A percentile compares a stretch with the other conserved stretches of the same genome.
Conservation (phyloP, 2,329 filamentous ascomycete genomes). For the Aspergillus neoniger region DNA sequence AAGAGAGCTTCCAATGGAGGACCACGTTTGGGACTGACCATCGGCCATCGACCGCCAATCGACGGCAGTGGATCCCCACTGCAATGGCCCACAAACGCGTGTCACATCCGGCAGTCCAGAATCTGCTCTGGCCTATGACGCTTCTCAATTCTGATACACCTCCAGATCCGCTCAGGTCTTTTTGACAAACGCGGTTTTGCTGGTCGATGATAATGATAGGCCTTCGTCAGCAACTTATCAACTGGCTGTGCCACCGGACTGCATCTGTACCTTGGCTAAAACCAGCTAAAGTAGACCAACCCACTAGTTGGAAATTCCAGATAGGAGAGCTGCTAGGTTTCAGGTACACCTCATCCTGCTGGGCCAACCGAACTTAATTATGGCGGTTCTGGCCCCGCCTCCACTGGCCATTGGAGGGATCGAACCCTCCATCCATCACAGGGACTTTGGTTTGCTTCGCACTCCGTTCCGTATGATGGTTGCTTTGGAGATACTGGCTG, state of each 20-base stretch:
- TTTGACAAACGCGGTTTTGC: neutral
- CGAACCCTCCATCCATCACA: neutral
- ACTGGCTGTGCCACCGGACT: neutral
- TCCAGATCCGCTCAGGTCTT: neutral
- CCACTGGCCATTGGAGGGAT: slow-evolving; percentile 5
- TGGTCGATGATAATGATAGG: slow-evolving; percentile 5
- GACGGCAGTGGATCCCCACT: slow-evolving; percentile 10
- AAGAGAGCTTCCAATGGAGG: slow-evolving; percentile 3
- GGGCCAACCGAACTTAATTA: slow-evolving; percentile 2
- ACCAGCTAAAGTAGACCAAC: neutral
- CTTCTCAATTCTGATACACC: slow-evolving; percentile 7
- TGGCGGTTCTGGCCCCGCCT: slow-evolving; percentile 17
- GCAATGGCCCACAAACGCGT: slow-evolving; percentile 37
- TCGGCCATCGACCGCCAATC: neutral
- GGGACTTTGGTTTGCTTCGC: neutral
- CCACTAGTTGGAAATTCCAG: neutral
- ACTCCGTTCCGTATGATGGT: neutral
- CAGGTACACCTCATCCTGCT: slow-evolving; percentile 17
- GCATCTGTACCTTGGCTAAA: neutral
- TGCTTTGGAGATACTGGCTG: too few relatives aligned
- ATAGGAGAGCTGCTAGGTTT: slow-evolving; percentile 15
- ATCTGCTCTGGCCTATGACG: slow-evolving; percentile 3
- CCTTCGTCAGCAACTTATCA: neutral
- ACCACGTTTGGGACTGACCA: slow-evolving; percentile 1
- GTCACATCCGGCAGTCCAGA: slow-evolving; percentile 26